Percentiles rank a stretch among this genome's conserved stretches.
Evolutionary conservation across 2,329 filamentous ascomycete genomes (phyloP).

Genomic region (Calycina herbarum): DNA sequence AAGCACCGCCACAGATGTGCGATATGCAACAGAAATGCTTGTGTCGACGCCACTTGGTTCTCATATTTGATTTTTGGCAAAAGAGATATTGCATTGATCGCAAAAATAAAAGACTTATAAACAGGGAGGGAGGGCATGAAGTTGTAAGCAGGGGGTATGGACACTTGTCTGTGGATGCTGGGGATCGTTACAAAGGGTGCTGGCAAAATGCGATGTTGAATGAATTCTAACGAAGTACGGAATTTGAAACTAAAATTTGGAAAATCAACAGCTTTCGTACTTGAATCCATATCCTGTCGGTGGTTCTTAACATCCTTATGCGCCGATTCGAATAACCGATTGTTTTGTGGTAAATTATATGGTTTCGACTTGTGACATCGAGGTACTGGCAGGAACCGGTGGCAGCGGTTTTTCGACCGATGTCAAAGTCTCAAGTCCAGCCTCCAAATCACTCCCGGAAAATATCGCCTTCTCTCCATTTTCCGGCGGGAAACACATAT

Average conservation of each 20-base stretch:
- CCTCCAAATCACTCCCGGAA: not conserved
- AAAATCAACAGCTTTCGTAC: not conserved
- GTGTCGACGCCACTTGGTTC: slow-evolving; percentile 11
- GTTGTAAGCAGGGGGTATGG: not conserved
- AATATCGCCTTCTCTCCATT: not conserved
- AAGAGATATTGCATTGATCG: not conserved
- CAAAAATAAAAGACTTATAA: not conserved
- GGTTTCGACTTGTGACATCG: not conserved
- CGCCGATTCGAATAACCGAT: not conserved
- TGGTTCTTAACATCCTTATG: not conserved
- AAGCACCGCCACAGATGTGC: slow-evolving; percentile 6
- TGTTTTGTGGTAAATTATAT: not conserved
- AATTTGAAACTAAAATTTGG: not conserved
- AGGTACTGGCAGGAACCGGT: not conserved
- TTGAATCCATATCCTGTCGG: not conserved
- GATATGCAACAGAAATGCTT: slow-evolving; percentile 8
- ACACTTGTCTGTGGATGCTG: not conserved
- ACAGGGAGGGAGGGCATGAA: not conserved
- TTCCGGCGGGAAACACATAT: not conserved
- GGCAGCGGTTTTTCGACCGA: not conserved
- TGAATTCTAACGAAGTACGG: not conserved
- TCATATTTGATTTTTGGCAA: not conserved
- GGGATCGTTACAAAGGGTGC: not conserved
- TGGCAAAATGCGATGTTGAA: not conserved
- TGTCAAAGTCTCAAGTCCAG: not conserved